Evolutionary conservation across 2,329 filamentous ascomycete species (phyloP), one percentile per base, ranked within the genome.

Genomic region (Diplodia intermedia): DNA sequence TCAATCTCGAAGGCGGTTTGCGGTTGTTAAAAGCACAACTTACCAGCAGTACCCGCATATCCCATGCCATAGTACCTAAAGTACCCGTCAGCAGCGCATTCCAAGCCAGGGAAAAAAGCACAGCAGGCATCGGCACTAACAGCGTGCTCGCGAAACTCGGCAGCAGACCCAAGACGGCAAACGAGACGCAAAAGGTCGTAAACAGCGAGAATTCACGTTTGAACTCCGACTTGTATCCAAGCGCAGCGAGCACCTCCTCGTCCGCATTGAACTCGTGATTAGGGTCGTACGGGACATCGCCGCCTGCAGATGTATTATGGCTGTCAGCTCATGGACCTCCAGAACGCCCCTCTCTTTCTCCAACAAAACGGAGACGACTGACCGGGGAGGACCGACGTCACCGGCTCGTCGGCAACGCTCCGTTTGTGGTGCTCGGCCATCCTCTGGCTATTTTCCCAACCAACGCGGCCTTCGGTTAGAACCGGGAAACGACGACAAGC

Each of bases 181-280:
- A 92, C 66, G 86, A 89, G 50, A 92, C 89, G 71, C 89, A 91
- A 75, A 92, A 92, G 0, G 89, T 90, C 6, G 90, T 91, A 85
- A 89, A 92, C 15, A 91, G 80, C 2, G 85, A 89, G 76, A 93
- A 92, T 73, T 92, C 90, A 73, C 90, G 84, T 79, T 88, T 88
- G 80, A 88, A 88, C 73, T 88, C 86, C 65, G 86, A 84, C 75
- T 86, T 88, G 76, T 86, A 88, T 47, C 88, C 88, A 29, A 90
- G 80, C 1, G 88, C 85, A 2, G 86, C 86, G 5, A 90, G 81
- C 1, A 85, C 84, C 66, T 88, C 86, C 71, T 90, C 88, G 73
- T 90, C 88, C 4, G 82, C 78, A 50, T 77, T 79, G 73, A 85
- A 81, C 33, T 81, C 80, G 65, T 82, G 78, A 50, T 79, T 76